Base-by-base conservation (phyloP, 1,284 basidiomycete genomes). In the Sporisorium sorghi region DNA sequence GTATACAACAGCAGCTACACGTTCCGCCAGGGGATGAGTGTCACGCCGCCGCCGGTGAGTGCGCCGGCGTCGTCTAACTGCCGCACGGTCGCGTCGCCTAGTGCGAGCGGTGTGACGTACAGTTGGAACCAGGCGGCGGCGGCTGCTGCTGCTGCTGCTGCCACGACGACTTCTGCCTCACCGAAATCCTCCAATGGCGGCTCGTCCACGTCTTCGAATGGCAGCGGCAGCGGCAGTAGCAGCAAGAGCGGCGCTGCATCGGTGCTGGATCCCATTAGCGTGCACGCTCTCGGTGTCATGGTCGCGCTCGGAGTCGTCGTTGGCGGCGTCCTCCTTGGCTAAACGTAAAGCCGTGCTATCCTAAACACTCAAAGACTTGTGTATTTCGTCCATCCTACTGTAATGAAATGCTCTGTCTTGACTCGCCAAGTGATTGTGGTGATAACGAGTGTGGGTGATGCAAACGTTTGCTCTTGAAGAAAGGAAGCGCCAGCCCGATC, bases 1-100 rank as follows among this genome's bases (percentile, higher is more conserved):
- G 76, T 77, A 6, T 80, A 79, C 74, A 76, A 80, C 46, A 51
- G 59, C 19, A 71, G 56, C 33, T 80, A 76, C 56, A 82, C 81
- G 2, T 83, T 82, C 51, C 42, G 50, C 21, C 81, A 83, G 62
- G 81, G 81, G 9, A 53, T 62, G 44, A 47, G 51, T 35, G 32
- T 64, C 17, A 83, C 80, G 1, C 81, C 81, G 0, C 28, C 66
- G 0, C 60, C 80, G 0, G 75, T 77, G 10, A 59, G 67, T 7
- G 60, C 80, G 0, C 81, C 80, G 3, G 54, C 74, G n/a, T 76
- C 78, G 26, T 80, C 78, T 9, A 58, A 72, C 33, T 81, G 81
- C 48, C 23, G 28, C 14, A 72, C 69, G 14, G 54, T 66, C n/a
- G 52, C 76, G 24, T 72, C 78, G 5, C 77, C 78, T 1, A 57